phyloP scores from a whole-genome alignment of 2,329 filamentous ascomycete species.

The Fusarium begoniae region DNA sequence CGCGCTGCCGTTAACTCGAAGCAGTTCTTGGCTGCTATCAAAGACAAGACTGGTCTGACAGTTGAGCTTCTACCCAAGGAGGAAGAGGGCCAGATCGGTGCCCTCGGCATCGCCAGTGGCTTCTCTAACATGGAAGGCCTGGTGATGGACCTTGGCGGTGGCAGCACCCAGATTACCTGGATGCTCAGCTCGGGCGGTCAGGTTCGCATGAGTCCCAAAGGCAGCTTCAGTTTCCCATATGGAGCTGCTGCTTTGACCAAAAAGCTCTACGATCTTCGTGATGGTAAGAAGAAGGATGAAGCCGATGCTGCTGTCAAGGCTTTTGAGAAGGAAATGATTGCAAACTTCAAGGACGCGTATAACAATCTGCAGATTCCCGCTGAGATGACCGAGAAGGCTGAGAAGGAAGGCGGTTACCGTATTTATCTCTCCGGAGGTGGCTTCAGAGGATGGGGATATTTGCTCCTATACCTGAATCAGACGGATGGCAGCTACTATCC shows the following conservation, averaged over 20 bases:
- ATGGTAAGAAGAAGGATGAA: slow-evolving; percentile 49
- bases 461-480: slow-evolving; percentile 67
- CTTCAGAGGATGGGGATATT: slow-evolving; percentile 76
- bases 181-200: slow-evolving; percentile 61
- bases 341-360: slow-evolving; percentile 62
- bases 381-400: slow-evolving; percentile 56
- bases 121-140: slow-evolving; percentile 69
- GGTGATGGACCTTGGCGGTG: slow-evolving; percentile 77
- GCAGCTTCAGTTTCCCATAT: slow-evolving; percentile 74
- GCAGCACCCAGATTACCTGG: slow-evolving; percentile 76
- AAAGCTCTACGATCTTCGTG: slow-evolving; percentile 57
- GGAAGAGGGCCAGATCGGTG: slow-evolving; percentile 72
- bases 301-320: slow-evolving; percentile 56
- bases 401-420: slow-evolving; percentile 59
- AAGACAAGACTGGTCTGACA: slow-evolving; percentile 64
- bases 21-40: slow-evolving; percentile 53
- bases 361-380: slow-evolving; percentile 61
- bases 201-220: slow-evolving; percentile 60
- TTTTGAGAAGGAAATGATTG: slow-evolving; percentile 60
- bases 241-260: slow-evolving; percentile 73
- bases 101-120: slow-evolving; percentile 72
- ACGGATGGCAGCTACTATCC: slow-evolving; percentile 70
- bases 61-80: slow-evolving; percentile 71
- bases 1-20: slow-evolving; percentile 45
- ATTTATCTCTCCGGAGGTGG: slow-evolving; percentile 76